A percentile compares a stretch with the other conserved stretches of the same genome.
These are phyloP conservation scores for Gossypium raimondii DNA, from an alignment of 345 rosid genomes.

Conservation along the genomic window DNA sequence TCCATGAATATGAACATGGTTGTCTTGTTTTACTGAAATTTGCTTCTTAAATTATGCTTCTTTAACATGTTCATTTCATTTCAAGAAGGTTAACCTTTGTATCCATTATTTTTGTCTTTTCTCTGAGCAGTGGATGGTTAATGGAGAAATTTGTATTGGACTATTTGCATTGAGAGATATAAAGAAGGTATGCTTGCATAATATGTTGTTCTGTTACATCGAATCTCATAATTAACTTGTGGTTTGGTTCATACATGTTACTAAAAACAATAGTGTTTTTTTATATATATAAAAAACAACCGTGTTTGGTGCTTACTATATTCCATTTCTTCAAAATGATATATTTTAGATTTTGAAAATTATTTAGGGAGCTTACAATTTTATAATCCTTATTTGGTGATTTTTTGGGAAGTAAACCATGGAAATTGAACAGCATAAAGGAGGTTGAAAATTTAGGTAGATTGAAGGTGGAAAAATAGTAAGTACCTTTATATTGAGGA, in stretches of 20 bases:
- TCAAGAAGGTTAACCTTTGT: slow-evolving; percentile 3
- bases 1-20: neutral
- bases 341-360: neutral
- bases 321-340: neutral
- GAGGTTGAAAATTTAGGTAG: neutral
- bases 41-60: slow-evolving; percentile 1
- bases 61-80: neutral
- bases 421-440: neutral
- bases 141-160: slow-evolving; percentile 98
- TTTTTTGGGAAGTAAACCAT: neutral
- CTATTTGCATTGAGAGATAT: slow-evolving; percentile 85
- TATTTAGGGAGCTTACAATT: neutral
- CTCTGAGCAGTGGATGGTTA: slow-evolving; percentile 90
- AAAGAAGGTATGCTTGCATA: slow-evolving; percentile 54
- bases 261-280: neutral
- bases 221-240: neutral
- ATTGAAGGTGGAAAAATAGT: neutral
- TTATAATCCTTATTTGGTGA: neutral
- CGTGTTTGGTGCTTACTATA: neutral
- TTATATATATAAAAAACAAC: neutral
- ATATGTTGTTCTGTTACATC: neutral
- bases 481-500: neutral
- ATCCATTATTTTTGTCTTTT: slow-evolving; percentile 10
- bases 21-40: slow-evolving; percentile 12
- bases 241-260: neutral